These are phyloP conservation scores for Akanthomyces uredinophilus DNA, from an alignment of 2,329 filamentous ascomycete genomes.

Conservation along the genomic window DNA sequence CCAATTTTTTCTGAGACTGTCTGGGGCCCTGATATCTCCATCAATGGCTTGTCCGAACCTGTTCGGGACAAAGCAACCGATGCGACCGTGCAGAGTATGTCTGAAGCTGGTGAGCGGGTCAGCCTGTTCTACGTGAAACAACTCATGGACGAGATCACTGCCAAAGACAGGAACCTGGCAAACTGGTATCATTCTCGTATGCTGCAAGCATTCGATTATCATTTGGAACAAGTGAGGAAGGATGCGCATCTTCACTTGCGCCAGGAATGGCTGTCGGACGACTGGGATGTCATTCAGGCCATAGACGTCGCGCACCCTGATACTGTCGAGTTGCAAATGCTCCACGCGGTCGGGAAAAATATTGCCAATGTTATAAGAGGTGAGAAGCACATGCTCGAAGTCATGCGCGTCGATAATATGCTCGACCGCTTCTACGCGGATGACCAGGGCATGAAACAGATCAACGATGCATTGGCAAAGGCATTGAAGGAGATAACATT, in stretches of 20 bases:
- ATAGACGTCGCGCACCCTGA: slow-evolving; percentile 11
- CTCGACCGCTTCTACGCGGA: slow-evolving; percentile 18
- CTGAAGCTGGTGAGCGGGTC: not conserved
- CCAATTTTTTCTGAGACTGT: not conserved
- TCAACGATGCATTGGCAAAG: slow-evolving; percentile 15
- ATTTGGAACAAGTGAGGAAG: not conserved
- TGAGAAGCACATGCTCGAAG: slow-evolving; percentile 16
- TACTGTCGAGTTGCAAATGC: slow-evolving; percentile 15
- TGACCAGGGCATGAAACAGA: slow-evolving; percentile 11
- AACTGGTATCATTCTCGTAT: not conserved
- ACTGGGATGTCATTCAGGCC: not conserved
- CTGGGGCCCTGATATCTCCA: not conserved
- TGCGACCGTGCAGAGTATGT: not conserved
- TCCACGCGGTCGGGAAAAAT: slow-evolving; percentile 16
- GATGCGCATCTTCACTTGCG: not conserved
- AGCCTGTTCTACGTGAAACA: not conserved
- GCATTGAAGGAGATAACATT: slow-evolving; percentile 15
- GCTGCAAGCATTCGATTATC: not conserved
- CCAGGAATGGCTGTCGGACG: not conserved
- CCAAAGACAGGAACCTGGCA: not conserved
- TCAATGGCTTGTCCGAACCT: not conserved
- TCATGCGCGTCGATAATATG: slow-evolving; percentile 15
- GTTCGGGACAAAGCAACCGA: not conserved
- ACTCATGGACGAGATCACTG: not conserved
- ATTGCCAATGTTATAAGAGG: slow-evolving; percentile 13